Evolutionary conservation across 306 rosid species (phyloP).

Genomic region (Oxytropis ochrocephala): DNA sequence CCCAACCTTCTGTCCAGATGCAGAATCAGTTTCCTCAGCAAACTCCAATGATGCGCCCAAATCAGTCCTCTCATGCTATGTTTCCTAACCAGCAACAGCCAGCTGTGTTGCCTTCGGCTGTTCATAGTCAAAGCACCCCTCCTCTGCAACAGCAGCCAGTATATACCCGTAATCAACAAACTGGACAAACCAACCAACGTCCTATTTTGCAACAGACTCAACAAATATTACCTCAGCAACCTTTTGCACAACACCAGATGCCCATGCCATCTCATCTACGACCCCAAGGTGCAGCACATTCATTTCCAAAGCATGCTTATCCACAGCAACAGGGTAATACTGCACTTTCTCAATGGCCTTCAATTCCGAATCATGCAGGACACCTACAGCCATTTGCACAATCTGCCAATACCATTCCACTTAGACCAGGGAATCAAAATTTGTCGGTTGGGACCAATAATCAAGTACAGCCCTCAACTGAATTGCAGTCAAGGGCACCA

Average conservation of each 20-base stretch:
- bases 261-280: conserved; percentile 45
- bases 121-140: conserved; percentile 51
- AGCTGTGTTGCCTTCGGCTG: conserved; percentile 48
- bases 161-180: conserved; percentile 49
- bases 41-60: conserved; percentile 50
- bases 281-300: conserved; percentile 52
- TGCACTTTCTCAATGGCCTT: conserved; percentile 47
- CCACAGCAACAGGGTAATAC: conserved; percentile 42
- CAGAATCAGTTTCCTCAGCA: conserved; percentile 65
- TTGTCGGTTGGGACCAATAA: conserved; percentile 34
- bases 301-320: conserved; percentile 48
- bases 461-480: conserved; percentile 38
- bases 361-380: conserved; percentile 45
- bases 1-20: conserved; percentile 44
- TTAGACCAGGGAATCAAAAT: conserved; percentile 54
- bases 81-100: conserved; percentile 63
- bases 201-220: conserved; percentile 53
- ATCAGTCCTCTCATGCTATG: conserved; percentile 42
- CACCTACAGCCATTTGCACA: conserved; percentile 51
- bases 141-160: conserved; percentile 47
- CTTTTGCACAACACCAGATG: conserved; percentile 48
- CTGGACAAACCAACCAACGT: conserved; percentile 54
- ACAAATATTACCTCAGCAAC: conserved; percentile 50
- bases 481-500: conserved; percentile 26
- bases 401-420: conserved; percentile 35